Evolutionary conservation across 768 basidiomycete species (phyloP), one percentile per base, ranked within the genome.

Genomic region (Phanerochaete sordida): DNA sequence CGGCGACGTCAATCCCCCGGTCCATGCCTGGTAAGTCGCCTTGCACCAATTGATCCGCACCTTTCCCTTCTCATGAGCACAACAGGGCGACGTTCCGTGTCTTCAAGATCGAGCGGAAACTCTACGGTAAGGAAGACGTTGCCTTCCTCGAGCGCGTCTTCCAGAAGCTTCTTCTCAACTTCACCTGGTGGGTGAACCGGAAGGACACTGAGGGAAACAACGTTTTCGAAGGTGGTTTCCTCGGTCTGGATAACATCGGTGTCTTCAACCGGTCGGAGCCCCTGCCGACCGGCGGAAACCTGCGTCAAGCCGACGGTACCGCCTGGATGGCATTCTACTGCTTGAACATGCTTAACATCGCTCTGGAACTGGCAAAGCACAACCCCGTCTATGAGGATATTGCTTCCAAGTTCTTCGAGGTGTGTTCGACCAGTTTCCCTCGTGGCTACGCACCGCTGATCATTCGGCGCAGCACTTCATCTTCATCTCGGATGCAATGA

Each of bases 251-350:
- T 77, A 99, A 99, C 69, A 98, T 99, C 62, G 95, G 95, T 13
- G 86, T 93, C 6, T 99, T 99, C 80, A 99, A 99, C 76, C 89
- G 97, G 49, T 97, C 94, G 1, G 97, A 99, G 73, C 92, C 94
- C 27, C 76, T 99, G 26, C 97, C 97, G 7, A 98, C 95, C 5
- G 96, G 96, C 33, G 97, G 97, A 9, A 84, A 77, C 19, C 79
- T 99, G 60, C 94, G 96, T 56, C 97, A 99, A 75, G 95, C 97
- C 8, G 97, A 99, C 71, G 96, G 96, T 9, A 99, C 97, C 6
- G 93, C 96, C 0, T 99, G 97, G 97, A 99, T 99, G 97, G 97
- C 95, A 31, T 99, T 98, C 78, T 99, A 96, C 74, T 94, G 89
- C 65, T 75, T 98, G 59, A 97, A 97, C 69, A 98, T 98, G 97